Conservation (phyloP, 2,329 filamentous ascomycete species). For the Colletotrichum neosansevieriae region DNA sequence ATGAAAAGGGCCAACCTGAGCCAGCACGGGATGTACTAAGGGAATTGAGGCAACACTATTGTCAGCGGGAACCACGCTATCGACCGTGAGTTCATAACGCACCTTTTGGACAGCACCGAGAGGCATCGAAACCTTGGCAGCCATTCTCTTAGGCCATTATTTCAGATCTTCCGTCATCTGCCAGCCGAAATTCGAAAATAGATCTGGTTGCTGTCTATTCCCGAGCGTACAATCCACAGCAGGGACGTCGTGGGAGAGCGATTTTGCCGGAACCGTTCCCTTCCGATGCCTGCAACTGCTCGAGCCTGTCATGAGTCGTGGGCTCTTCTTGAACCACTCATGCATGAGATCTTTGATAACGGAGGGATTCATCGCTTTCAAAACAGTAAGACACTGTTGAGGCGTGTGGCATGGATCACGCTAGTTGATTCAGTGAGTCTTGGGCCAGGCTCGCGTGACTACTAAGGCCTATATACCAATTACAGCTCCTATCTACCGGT, state of each 20-base stretch:
- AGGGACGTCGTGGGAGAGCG: not conserved
- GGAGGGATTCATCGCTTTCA: not conserved
- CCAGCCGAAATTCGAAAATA: not conserved
- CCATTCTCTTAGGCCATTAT: not conserved
- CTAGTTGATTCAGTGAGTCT: not conserved
- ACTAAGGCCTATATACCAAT: not conserved
- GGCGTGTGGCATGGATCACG: not conserved
- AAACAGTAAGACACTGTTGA: too few species aligned
- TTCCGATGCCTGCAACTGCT: not conserved
- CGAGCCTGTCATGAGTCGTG: not conserved
- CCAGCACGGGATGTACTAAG: not conserved
- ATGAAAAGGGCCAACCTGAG: fast-evolving
- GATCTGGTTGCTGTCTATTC: not conserved
- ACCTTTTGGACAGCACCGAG: not conserved
- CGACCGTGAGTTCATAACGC: not conserved
- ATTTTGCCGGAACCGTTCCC: not conserved
- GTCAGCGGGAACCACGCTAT: not conserved
- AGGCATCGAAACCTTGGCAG: not conserved
- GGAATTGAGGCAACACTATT: not conserved
- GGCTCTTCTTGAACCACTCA: not conserved
- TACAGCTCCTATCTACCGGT: not conserved
- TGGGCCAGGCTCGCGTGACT: not conserved
- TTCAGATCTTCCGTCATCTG: not conserved
- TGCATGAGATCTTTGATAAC: not conserved
- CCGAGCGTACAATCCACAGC: not conserved